A percentile compares a stretch with the other conserved stretches of the same genome.
Conservation (phyloP, 225 moss, liverwort and hornwort genomes). For the Climacium dendroides region DNA sequence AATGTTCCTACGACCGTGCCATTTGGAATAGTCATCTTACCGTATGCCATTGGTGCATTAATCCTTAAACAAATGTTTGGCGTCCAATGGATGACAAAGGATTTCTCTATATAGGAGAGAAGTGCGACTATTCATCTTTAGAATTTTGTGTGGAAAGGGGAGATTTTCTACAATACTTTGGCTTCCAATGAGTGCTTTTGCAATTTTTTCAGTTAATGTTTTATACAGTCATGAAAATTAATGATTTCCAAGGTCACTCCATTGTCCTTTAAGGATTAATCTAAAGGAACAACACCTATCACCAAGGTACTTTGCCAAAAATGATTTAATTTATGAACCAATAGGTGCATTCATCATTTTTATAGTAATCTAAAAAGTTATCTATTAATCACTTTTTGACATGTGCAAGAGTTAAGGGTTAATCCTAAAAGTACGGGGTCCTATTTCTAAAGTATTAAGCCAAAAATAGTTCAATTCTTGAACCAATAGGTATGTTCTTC, state of each 20-base stretch:
- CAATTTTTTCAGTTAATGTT: no score
- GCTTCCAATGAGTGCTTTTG: no score
- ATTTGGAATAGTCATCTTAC: neutral
- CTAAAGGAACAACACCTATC: neutral
- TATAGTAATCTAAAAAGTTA: neutral
- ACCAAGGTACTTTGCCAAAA: neutral
- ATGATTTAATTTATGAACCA: neutral
- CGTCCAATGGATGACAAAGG: no score
- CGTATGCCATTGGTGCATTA: neutral
- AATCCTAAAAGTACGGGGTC: fast-evolving
- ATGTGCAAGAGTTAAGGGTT: fast-evolving
- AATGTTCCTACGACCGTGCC: neutral
- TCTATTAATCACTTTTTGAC: fast-evolving
- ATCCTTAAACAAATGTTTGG: no score
- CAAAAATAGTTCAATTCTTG: neutral
- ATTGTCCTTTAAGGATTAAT: no score
- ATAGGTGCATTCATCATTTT: neutral
- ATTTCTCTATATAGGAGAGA: no score
- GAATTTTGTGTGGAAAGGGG: no score
- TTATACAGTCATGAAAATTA: no score
- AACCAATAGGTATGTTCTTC: neutral
- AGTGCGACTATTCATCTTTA: no score
- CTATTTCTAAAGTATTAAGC: neutral
- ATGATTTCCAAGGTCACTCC: no score
- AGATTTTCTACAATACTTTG: no score